Percentiles rank a stretch among this genome's conserved stretches.
Conservation (phyloP, 2,329 filamentous ascomycete species). For the Colletotrichum viniferum region DNA sequence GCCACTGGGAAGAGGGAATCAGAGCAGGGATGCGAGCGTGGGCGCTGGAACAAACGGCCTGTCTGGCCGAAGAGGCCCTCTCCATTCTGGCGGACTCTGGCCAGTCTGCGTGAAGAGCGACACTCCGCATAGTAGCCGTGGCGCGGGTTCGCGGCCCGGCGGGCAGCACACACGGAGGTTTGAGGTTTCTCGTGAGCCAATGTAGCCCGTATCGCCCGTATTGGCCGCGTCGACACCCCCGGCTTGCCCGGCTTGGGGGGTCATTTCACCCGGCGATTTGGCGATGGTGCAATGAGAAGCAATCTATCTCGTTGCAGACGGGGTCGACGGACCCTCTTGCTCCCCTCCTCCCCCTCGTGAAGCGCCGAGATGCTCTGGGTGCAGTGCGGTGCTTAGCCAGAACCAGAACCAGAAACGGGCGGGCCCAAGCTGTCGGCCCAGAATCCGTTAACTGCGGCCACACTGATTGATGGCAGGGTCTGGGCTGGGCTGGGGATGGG, state of each 20-base stretch:
- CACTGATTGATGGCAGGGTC: background rate
- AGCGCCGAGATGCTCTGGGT: background rate
- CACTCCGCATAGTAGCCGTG: conserved; percentile 14
- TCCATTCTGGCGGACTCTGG: background rate
- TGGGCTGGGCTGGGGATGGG: background rate
- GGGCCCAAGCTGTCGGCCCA: background rate
- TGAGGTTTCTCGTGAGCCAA: background rate
- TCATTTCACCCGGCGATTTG: background rate
- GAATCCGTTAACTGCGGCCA: background rate
- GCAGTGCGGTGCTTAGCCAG: background rate
- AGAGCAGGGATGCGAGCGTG: background rate
- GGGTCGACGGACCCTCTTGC: background rate
- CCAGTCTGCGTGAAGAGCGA: conserved; percentile 6
- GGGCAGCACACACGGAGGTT: conserved; percentile 5
- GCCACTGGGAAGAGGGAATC: background rate
- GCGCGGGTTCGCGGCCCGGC: conserved; percentile 14
- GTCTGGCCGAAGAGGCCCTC: background rate
- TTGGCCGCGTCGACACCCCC: background rate
- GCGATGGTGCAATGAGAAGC: background rate
- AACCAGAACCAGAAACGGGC: background rate
- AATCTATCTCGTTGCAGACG: conserved; percentile 7
- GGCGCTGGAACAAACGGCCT: conserved; percentile 5
- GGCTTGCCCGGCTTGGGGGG: background rate
- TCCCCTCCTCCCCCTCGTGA: background rate
- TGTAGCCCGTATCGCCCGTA: background rate